Percentiles rank a stretch among this genome's conserved stretches.
Evolutionary conservation across 805 yeast genomes (phyloP).

Genomic region (Candida andamanensis): DNA sequence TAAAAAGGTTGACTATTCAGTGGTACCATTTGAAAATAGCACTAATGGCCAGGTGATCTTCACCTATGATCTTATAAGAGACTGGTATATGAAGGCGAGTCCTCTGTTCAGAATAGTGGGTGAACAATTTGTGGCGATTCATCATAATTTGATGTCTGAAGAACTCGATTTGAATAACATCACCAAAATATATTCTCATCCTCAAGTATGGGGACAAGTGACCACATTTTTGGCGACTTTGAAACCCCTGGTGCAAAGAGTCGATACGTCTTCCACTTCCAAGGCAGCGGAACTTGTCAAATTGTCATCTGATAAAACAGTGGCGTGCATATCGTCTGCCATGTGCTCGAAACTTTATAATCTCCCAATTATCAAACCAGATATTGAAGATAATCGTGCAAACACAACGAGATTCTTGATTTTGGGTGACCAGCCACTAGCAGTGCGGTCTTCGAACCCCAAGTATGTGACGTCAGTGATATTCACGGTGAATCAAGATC

Average conservation of each 20-base stretch:
- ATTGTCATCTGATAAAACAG: slow-evolving; percentile 28
- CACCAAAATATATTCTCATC: slow-evolving; percentile 74
- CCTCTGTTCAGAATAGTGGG: slow-evolving; percentile 52
- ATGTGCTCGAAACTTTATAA: slow-evolving; percentile 60
- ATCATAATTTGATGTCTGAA: slow-evolving; percentile 63
- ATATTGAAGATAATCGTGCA: slow-evolving; percentile 65
- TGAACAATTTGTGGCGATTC: slow-evolving; percentile 78
- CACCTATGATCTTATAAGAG: slow-evolving; percentile 77
- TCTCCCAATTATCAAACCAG: slow-evolving; percentile 47
- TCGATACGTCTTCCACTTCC: slow-evolving; percentile 78
- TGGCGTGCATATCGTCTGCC: slow-evolving; percentile 70
- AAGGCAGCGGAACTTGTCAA: slow-evolving; percentile 70
- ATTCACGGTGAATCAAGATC: slow-evolving; percentile 56
- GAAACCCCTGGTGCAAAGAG: slow-evolving; percentile 19
- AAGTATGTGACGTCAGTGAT: slow-evolving; percentile 49
- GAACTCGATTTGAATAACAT: slow-evolving; percentile 43
- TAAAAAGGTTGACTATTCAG: slow-evolving; percentile 55
- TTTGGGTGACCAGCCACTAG: slow-evolving; percentile 33
- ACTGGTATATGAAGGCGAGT: slow-evolving; percentile 40
- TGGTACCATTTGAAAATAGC: slow-evolving; percentile 90
- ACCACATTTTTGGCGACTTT: slow-evolving; percentile 45
- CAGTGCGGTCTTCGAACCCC: slow-evolving; percentile 5
- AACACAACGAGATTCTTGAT: slow-evolving; percentile 86
- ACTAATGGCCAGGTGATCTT: slow-evolving; percentile 90
- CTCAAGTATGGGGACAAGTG: slow-evolving; percentile 98